A percentile compares a stretch with the other conserved stretches of the same genome.
Conservation (phyloP, 768 basidiomycete genomes). For the Suillus subalutaceus region DNA sequence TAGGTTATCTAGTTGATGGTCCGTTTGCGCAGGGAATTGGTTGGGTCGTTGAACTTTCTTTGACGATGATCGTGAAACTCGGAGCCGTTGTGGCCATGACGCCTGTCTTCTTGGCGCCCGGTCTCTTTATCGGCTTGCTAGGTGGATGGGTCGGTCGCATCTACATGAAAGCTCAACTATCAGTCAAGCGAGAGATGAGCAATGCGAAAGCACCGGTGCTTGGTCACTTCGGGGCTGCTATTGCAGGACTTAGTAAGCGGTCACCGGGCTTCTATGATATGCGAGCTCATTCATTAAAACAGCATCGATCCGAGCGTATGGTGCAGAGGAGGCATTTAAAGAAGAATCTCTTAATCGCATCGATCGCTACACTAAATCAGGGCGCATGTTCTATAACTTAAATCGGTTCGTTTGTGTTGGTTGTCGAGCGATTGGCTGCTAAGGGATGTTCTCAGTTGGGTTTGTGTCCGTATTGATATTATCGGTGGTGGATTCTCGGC, state of each 20-base stretch:
- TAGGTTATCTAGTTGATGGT: conserved; percentile 35
- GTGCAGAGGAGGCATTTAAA: conserved; percentile 48
- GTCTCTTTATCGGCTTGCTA: conserved; percentile 35
- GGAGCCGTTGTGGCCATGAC: conserved; percentile 39
- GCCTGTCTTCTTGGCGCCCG: conserved; percentile 44
- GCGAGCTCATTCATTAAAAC: neutral
- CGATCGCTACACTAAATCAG: conserved; percentile 48
- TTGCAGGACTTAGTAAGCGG: conserved; percentile 47
- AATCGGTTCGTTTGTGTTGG: conserved; percentile 37
- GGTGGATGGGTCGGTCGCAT: conserved; percentile 49
- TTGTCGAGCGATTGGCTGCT: neutral
- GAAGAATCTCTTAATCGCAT: conserved; percentile 47
- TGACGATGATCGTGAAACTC: conserved; percentile 39
- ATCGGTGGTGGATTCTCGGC: conserved; percentile 56
- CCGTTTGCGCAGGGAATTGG: conserved; percentile 30
- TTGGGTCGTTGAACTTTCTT: conserved; percentile 33
- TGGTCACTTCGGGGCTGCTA: conserved; percentile 53
- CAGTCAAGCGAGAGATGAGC: conserved; percentile 59
- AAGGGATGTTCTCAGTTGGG: conserved; percentile 39
- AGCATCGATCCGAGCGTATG: conserved; percentile 57
- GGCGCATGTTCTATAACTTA: conserved; percentile 48
- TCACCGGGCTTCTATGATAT: neutral
- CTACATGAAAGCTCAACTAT: conserved; percentile 58
- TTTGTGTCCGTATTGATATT: conserved; percentile 56
- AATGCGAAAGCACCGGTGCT: conserved; percentile 52